phyloP scores from a whole-genome alignment of 2,329 filamentous ascomycete genomes.

The Claviceps africana region DNA sequence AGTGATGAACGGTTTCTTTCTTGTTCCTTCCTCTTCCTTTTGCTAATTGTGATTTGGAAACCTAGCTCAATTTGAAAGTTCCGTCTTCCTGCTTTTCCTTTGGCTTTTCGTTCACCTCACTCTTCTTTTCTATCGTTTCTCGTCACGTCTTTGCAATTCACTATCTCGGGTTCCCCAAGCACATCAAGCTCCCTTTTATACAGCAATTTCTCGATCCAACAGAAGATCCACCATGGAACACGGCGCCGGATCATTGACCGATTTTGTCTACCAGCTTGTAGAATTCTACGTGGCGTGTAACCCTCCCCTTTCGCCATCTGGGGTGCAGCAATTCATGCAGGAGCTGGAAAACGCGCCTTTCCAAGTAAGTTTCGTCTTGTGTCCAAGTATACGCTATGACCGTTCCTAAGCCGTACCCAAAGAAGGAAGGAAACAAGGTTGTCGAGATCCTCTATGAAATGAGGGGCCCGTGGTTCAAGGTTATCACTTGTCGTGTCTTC shows the following conservation, averaged over 20 bases:
- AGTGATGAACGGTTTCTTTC: neutral
- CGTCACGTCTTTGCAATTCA: neutral
- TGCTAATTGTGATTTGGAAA: neutral
- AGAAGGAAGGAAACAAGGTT: slow-evolving; percentile 5
- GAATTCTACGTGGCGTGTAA: slow-evolving; percentile 23
- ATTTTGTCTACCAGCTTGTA: neutral
- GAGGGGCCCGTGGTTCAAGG: slow-evolving; percentile 21
- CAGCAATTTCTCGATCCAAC: too few species aligned
- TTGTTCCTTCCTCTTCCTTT: neutral
- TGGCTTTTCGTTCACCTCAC: neutral
- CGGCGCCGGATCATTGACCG: neutral
- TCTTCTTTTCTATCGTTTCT: neutral
- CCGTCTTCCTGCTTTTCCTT: neutral
- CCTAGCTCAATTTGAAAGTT: neutral
- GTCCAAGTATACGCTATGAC: neutral
- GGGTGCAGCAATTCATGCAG: slow-evolving; percentile 15
- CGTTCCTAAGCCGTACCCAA: neutral
- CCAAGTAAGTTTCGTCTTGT: neutral
- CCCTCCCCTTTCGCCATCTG: slow-evolving; percentile 18
- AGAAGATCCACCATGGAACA: too few species aligned
- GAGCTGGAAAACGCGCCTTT: slow-evolving; percentile 1
- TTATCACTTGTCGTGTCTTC: slow-evolving; percentile 9
- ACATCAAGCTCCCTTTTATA: too few species aligned
- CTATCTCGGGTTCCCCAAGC: neutral
- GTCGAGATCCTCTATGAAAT: slow-evolving; percentile 24